Evolutionary conservation across 2,329 filamentous ascomycete genomes (phyloP).

Genomic region (Claviceps spartinae): DNA sequence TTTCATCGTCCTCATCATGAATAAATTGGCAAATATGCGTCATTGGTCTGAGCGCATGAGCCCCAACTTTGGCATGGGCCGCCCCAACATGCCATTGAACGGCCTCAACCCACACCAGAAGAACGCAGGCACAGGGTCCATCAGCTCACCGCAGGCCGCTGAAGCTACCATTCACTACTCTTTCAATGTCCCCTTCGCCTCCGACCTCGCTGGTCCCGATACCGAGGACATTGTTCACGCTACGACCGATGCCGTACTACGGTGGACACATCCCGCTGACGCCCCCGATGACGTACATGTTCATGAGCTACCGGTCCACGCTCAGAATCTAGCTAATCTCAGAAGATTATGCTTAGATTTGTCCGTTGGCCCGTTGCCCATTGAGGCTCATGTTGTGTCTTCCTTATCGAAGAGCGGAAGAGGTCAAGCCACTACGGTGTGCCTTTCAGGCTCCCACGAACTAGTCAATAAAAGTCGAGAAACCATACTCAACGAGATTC

Average conservation of each 20-base stretch:
- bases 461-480: constrained; percentile 81
- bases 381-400: constrained; percentile 74
- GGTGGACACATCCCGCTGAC: constrained; percentile 87
- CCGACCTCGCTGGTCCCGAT: constrained; percentile 81
- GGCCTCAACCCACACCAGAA: constrained; percentile 45
- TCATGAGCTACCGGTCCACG: constrained; percentile 84
- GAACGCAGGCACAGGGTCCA: constrained; percentile 37
- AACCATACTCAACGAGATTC: constrained; percentile 80
- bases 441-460: constrained; percentile 76
- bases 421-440: constrained; percentile 71
- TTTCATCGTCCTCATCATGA: constrained; percentile 36
- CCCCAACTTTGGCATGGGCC: constrained; percentile 53
- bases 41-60: constrained; percentile 60
- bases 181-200: constrained; percentile 95
- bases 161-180: constrained; percentile 79
- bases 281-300: constrained; percentile 73
- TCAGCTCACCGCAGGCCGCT: constrained; percentile 55
- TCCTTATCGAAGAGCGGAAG: constrained; percentile 62
- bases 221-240: constrained; percentile 91
- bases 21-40: constrained; percentile 59
- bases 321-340: constrained; percentile 70
- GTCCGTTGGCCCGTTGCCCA: constrained; percentile 53
- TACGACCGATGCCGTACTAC: constrained; percentile 70
- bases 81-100: constrained; percentile 42
- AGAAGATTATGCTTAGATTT: constrained; percentile 71